Percentiles rank a stretch among this genome's conserved stretches.
Conservation (phyloP, 2,329 filamentous ascomycete species). For the Sclerotinia trifoliorum region DNA sequence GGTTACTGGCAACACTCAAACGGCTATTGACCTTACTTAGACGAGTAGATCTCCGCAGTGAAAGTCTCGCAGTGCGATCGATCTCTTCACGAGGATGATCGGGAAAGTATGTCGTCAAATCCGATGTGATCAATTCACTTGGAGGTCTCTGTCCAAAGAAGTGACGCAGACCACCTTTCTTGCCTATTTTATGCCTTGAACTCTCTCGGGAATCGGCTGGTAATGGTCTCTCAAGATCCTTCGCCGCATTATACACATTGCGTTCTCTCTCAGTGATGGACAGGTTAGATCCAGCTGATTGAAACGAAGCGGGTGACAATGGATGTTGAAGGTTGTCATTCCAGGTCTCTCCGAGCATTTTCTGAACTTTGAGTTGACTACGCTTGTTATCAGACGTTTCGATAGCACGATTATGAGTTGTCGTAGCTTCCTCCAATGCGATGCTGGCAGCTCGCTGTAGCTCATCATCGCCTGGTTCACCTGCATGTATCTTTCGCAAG, state of each 20-base stretch:
- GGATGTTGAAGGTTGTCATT: conserved; percentile 78
- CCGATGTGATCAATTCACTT: conserved; percentile 95
- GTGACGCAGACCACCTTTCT: conserved; percentile 64
- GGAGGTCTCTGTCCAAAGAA: conserved; percentile 92
- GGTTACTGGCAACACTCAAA: conserved; percentile 87
- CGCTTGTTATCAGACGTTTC: conserved; percentile 65
- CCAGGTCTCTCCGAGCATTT: conserved; percentile 84
- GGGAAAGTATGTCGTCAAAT: conserved; percentile 95
- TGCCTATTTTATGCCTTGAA: conserved; percentile 40
- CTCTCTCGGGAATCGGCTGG: conserved; percentile 42
- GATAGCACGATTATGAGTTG: conserved; percentile 64
- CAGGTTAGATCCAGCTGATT: conserved; percentile 41
- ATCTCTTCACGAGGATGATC: conserved; percentile 93
- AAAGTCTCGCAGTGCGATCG: conserved; percentile 90
- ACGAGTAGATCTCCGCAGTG: conserved; percentile 83
- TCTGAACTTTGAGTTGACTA: conserved; percentile 84
- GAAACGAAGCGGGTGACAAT: conserved; percentile 74
- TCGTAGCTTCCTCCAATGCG: conserved; percentile 80
- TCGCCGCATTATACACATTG: conserved; percentile 59
- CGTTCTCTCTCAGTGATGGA: conserved; percentile 60
- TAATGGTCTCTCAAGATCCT: conserved; percentile 57
- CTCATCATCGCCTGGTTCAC: conserved; percentile 84
- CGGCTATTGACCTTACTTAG: conserved; percentile 91
- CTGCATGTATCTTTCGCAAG: conserved; percentile 85
- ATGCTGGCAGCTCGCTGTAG: conserved; percentile 85